Conservation (phyloP, 352 stramenopile genomes). For the Globisporangium paroecandrum region DNA sequence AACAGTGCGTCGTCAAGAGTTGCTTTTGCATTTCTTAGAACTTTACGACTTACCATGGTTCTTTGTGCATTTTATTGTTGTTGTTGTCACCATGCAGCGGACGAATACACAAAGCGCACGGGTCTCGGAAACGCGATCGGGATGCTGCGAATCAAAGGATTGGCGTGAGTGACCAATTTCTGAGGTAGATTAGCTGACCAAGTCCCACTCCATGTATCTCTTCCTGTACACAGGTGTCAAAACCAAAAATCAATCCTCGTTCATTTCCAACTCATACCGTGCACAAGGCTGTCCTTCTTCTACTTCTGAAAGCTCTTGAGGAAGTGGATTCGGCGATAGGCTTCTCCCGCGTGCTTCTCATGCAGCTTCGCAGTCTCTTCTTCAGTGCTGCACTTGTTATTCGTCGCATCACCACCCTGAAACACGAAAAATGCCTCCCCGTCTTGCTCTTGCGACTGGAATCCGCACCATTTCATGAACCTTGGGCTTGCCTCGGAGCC, state of each 20-base stretch:
- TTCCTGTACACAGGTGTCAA: neutral
- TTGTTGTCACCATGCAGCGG: slow-evolving; percentile 29
- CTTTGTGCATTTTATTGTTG: slow-evolving; percentile 8
- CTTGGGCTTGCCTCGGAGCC: neutral
- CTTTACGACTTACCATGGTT: neutral
- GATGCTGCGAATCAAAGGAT: slow-evolving; percentile 59
- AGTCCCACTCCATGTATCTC: neutral
- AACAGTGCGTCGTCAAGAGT: neutral
- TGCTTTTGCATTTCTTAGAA: neutral
- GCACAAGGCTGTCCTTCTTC: neutral
- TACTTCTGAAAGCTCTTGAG: slow-evolving; percentile 8
- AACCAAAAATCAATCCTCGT: neutral
- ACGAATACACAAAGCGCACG: slow-evolving; percentile 69
- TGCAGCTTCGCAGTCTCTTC: slow-evolving; percentile 4
- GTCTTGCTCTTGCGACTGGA: slow-evolving; percentile 22
- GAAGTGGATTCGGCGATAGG: slow-evolving; percentile 10
- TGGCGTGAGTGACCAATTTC: slow-evolving; percentile 29
- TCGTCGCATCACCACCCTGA: slow-evolving; percentile 4
- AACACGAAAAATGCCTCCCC: slow-evolving; percentile 46
- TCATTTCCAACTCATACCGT: neutral
- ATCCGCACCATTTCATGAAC: slow-evolving; percentile 63
- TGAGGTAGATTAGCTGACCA: neutral
- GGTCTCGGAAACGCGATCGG: slow-evolving; percentile 74
- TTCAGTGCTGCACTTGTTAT: slow-evolving; percentile 1
- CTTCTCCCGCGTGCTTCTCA: neutral